Percentiles rank a stretch among this genome's conserved stretches.
Evolutionary conservation across 2,329 filamentous ascomycete species (phyloP).

Genomic region (Apiospora saccharicola): DNA sequence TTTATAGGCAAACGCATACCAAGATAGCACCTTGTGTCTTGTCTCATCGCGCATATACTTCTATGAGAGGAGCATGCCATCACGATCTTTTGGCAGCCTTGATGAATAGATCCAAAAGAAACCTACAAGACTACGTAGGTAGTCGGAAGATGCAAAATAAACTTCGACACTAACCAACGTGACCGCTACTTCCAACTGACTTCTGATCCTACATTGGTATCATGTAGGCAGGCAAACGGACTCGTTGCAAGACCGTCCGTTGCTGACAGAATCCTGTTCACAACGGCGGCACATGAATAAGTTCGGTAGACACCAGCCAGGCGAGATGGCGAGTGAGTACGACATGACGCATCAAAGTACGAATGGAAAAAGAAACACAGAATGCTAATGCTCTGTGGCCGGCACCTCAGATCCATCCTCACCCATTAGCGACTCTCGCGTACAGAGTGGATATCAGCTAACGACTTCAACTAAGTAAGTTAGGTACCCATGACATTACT

Average conservation of each 20-base stretch:
- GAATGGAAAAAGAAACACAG: background rate
- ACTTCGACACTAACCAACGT: constrained; percentile 1
- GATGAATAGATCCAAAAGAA: background rate
- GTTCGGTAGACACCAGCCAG: background rate
- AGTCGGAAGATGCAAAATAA: constrained; percentile 2
- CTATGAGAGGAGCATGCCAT: background rate
- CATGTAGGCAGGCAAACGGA: constrained; percentile 10
- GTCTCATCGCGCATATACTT: background rate
- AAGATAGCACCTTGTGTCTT: background rate
- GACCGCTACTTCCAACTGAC: constrained; percentile 19
- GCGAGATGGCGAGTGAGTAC: constrained; percentile 6
- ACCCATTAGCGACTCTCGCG: background rate
- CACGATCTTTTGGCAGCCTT: background rate
- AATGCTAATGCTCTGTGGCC: background rate
- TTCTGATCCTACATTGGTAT: constrained; percentile 17
- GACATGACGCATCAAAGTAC: constrained; percentile 8
- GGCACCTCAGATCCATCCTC: constrained; percentile 6
- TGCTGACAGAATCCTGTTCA: background rate
- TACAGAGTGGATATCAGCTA: constrained; percentile 3
- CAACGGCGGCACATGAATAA: constrained; percentile 13
- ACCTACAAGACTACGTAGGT: background rate
- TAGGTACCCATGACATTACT: background rate
- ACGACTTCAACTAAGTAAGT: background rate
- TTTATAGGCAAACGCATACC: background rate
- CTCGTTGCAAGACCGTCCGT: background rate